Evolutionary conservation across 768 basidiomycete genomes (phyloP).

Genomic region (Botryobasidium botryosum): DNA sequence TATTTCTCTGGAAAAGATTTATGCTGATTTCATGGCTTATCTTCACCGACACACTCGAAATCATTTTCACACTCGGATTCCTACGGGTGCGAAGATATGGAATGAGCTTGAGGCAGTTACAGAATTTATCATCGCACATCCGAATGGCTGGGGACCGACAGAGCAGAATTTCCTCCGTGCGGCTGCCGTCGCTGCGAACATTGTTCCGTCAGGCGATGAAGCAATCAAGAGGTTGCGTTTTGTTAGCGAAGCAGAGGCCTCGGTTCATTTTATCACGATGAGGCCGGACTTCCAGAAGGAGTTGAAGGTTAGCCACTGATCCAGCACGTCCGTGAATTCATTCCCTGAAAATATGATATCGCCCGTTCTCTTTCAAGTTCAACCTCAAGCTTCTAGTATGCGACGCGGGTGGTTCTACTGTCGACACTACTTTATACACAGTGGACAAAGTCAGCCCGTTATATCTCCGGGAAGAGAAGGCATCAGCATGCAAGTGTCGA

Average conservation of each 20-base stretch:
- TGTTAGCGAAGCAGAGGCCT: constrained; percentile 38
- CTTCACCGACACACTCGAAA: constrained; percentile 13
- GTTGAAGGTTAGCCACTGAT: background rate
- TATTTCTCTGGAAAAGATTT: constrained; percentile 14
- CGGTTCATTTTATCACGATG: constrained; percentile 31
- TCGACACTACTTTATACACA: background rate
- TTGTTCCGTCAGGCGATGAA: constrained; percentile 22
- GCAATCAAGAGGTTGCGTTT: constrained; percentile 27
- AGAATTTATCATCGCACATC: constrained; percentile 11
- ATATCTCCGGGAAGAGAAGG: background rate
- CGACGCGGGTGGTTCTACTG: constrained; percentile 2
- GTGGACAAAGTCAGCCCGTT: background rate
- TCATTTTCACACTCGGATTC: constrained; percentile 11
- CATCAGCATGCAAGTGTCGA: constrained; percentile 1
- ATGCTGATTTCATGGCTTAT: constrained; percentile 17
- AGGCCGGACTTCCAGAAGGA: background rate
- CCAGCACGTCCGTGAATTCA: background rate
- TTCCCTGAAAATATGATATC: background rate
- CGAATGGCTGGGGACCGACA: constrained; percentile 32
- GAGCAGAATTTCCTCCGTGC: constrained; percentile 29
- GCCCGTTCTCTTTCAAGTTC: background rate
- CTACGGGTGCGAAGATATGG: background rate
- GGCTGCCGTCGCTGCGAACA: constrained; percentile 27
- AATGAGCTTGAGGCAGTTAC: background rate
- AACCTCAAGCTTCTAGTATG: background rate